Base-by-base conservation (phyloP, 768 basidiomycete genomes). In the Boletales sp. region DNA sequence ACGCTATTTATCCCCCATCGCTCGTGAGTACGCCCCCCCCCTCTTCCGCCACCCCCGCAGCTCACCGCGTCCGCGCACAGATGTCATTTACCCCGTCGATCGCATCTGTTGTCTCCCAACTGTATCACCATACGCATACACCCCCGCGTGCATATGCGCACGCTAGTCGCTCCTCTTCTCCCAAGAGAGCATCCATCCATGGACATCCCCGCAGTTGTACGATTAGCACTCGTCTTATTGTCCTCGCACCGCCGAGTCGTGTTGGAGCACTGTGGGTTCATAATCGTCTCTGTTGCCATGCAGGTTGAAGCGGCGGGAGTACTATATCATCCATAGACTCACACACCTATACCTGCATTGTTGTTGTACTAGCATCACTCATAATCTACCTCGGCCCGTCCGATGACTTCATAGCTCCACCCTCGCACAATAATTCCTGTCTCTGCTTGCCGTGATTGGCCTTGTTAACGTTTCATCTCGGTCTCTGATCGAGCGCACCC, bases 41-140 rank as follows among this genome's bases (percentile, higher is more conserved):
- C 21, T 46, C 15, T n/a, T 28, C n/a, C 17, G 36, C n/a, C 19
- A 4, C 42, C 62, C 33, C 33, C 33, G 63, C 61, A 54, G 37
- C 46, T 48, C 51, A 19, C 46, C 41, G 49, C 32, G 32, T 13
- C 14, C 4, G 4, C 33, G 9, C 33, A 4, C 9, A 4, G 65
- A 65, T 55, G 59, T 67, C 64, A 59, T 56, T 54, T 51, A 54
- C 33, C 60, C 42, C 57, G 56, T 67, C 61, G 65, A 64, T 63
- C 63, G 58, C 68, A 64, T 59, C 56, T 58, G 56, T 55, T 57
- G 49, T 55, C 41, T 45, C 45, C 43, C 46, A 48, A 66, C 28
- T 68, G 68, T 68, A 70, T 59, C 60, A 69, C 52, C 64, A 68
- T 67, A 67, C 62, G 33, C 56, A 46, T 69, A 67, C 50, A 56